Evolutionary conservation across 345 rosid genomes (phyloP), one percentile per base, ranked within the genome.

Genomic region (Schrenkiella parvula): DNA sequence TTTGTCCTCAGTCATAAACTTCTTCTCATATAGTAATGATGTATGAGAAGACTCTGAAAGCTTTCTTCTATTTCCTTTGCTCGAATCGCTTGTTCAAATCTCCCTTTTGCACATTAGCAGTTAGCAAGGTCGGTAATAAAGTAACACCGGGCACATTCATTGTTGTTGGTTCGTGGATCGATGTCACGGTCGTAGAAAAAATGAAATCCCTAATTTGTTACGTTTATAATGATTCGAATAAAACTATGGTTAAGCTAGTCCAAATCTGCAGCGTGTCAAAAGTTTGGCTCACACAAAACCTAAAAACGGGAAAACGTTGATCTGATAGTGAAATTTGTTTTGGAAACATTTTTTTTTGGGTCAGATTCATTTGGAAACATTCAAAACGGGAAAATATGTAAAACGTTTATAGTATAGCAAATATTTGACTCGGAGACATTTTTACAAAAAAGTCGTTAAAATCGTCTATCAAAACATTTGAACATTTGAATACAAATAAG

Each of bases 111-210:
- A n/a, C n/a, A n/a, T n/a, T n/a, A n/a, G n/a, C n/a, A n/a, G n/a
- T 66, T 60, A 74, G 73, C 39, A 39, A 3, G 21, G 35, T 52
- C 69, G 35, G 61, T 64, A 73, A 55, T 65, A 57, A 73, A 28
- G 35, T 21, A 47, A 31, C 57, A 32, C 21, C 43, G 31, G 35
- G 17, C 41, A 46, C 4, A 18, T 32, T 50, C 22, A 18, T 4
- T 59, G 68, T 60, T 60, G 66, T 47, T 72, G 31, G 22, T 53
- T 35, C 51, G 39, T 53, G 37, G 11, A 15, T 51, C 3, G 17
- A 48, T 60, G 68, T 38, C 15, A 50, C 51, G 14, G 25, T 64
- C 54, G 44, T 46, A 6, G 4, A 19, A 23, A n/a, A 23, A 6
- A 4, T 18, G 11, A 13, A 22, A 12, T 22, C 58, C 21, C 14